These are phyloP conservation scores for Chaetomium tenue DNA, from an alignment of 495 filamentous ascomycete species.

Conservation along the genomic window DNA sequence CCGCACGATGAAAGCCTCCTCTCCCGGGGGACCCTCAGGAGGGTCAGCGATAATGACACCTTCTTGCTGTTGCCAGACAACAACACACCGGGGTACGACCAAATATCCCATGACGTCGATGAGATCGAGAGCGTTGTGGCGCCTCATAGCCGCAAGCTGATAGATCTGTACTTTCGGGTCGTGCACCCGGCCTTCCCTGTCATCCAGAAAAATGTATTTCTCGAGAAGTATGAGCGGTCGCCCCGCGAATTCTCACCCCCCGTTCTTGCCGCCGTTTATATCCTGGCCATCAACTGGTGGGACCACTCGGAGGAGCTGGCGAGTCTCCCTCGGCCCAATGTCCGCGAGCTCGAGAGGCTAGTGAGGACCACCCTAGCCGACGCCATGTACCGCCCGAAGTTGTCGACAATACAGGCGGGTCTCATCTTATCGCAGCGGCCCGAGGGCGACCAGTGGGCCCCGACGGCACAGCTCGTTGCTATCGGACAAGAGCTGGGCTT, in stretches of 20 bases:
- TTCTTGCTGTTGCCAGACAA: constrained; percentile 77
- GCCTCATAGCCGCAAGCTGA: constrained; percentile 73
- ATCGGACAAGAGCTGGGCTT: constrained; percentile 80
- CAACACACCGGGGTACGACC: constrained; percentile 59
- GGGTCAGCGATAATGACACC: constrained; percentile 76
- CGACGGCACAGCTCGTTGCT: constrained; percentile 81
- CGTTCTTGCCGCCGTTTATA: constrained; percentile 83
- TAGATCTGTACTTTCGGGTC: constrained; percentile 83
- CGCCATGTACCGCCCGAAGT: constrained; percentile 77
- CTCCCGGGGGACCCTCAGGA: constrained; percentile 66
- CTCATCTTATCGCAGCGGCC: constrained; percentile 85
- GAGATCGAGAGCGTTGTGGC: constrained; percentile 80
- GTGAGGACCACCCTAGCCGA: constrained; percentile 70
- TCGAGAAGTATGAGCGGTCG: constrained; percentile 76
- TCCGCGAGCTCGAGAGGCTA: constrained; percentile 70
- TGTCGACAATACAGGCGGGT: constrained; percentile 93
- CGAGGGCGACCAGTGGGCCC: constrained; percentile 77
- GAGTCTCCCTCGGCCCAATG: constrained; percentile 65
- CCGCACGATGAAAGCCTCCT: constrained; percentile 68
- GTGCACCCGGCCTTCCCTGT: constrained; percentile 92
- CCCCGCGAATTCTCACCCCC: constrained; percentile 78
- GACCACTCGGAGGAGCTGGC: constrained; percentile 67
- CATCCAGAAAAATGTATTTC: constrained; percentile 80
- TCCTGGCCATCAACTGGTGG: constrained; percentile 89
- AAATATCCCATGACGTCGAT: constrained; percentile 64